Evolutionary conservation across 2,329 filamentous ascomycete genomes (phyloP).

Genomic region (Alternaria rosae): DNA sequence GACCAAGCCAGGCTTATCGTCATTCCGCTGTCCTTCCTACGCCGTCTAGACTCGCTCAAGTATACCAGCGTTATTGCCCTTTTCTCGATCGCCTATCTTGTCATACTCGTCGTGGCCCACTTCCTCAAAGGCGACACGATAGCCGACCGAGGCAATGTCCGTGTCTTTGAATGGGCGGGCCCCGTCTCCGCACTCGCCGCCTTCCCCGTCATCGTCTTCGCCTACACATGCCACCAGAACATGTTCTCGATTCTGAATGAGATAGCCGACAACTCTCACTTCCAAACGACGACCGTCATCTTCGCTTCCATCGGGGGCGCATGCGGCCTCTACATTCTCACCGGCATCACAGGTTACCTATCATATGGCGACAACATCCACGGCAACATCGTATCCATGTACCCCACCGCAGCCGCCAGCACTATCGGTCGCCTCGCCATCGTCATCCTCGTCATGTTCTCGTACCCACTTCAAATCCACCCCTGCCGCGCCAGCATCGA

Average conservation of each 20-base stretch:
- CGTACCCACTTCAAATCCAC: conserved; percentile 93
- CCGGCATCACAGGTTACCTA: conserved; percentile 93
- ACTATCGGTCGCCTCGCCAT: conserved; percentile 96
- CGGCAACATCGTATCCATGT: conserved; percentile 87
- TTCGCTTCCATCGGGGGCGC: conserved; percentile 85
- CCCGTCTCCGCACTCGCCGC: conserved; percentile 80
- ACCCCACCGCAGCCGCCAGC: conserved; percentile 74
- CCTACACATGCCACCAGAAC: conserved; percentile 99
- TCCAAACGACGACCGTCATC: conserved; percentile 80
- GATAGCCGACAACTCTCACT: conserved; percentile 82
- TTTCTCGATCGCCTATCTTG: conserved; percentile 91
- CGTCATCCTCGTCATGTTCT: conserved; percentile 94
- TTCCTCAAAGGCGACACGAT: conserved; percentile 80
- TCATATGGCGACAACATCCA: conserved; percentile 90
- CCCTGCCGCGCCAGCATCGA: conserved; percentile 95
- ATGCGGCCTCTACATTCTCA: conserved; percentile 85
- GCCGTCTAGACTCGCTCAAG: conserved; percentile 91
- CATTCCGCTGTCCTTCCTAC: conserved; percentile 91
- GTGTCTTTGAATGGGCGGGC: conserved; percentile 79
- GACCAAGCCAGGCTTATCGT: conserved; percentile 73
- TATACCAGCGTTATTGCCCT: conserved; percentile 94
- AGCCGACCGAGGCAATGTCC: conserved; percentile 75
- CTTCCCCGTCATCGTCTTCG: conserved; percentile 95
- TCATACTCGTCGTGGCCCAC: conserved; percentile 91
- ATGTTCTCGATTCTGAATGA: conserved; percentile 99